Base-by-base conservation (phyloP, 768 basidiomycete species). In the Chiua virens region DNA sequence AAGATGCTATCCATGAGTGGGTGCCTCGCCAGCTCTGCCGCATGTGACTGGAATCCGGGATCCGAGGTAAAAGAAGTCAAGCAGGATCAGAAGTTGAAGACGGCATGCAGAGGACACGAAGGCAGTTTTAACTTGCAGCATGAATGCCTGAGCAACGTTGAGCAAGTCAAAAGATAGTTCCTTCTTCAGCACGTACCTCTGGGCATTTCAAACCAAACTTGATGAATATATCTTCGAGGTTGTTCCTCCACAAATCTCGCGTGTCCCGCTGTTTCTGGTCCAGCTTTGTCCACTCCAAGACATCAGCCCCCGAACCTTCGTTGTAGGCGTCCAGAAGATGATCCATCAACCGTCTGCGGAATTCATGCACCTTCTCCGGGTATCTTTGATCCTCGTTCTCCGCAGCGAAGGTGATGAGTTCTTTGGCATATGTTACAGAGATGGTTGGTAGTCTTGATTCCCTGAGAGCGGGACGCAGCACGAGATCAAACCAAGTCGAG, bases 401-500 rank as follows among this genome's bases (percentile, higher is more conserved):
- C 10, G 89, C 70, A 10, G 86, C 86, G 34, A 75, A 75, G 22
- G 87, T 68, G 56, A 91, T 77, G 21, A 92, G 76, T 34, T 87
- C 85, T 67, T 86, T 88, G 25, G 89, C 90, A 61, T 86, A 74
- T 44, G 78, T 75, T 18, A 83, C 75, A 6, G 85, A 77, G 21
- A 71, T 57, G 0, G 77, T 79, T 3, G 87, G 74, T 18, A 92
- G 71, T 56, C 77, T 82, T 34, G 88, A 84, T 64, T 90, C 85
- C 42, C 87, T 83, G 47, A 92, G 74, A 25, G 89, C 86, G 22
- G 87, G 86, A 30, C 90, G 83, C 3, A 92, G 74, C 23, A 88
- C 76, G 30, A 87, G 77, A 64, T 92, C 89, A 66, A 89, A 92
- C 91, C 91, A 92, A 23, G 75, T 77, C 2, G 84, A 84, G 50